Evolutionary conservation across 2,329 filamentous ascomycete genomes (phyloP), one percentile per base, ranked within the genome.

Genomic region (Allantophomopsis lycopodina): DNA sequence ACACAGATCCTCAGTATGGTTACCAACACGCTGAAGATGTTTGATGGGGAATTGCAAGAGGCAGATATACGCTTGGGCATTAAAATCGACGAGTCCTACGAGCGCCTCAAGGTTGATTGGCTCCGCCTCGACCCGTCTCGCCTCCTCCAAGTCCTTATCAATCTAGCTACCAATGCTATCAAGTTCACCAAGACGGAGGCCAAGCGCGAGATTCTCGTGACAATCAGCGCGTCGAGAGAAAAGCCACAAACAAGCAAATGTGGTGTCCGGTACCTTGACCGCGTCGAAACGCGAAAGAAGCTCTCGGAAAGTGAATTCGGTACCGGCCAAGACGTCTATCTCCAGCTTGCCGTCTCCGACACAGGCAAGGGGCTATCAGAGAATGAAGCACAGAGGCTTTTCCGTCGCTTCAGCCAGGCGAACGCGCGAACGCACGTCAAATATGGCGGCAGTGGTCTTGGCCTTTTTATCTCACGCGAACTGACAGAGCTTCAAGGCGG

Each of bases 401-500:
- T 89, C 58, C 74, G 84, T 47, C 73, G 82, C 12, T 89, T 89
- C 55, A 78, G 79, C 6, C 84, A 89, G 58, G 81, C 82, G 0
- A 83, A 75, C 16, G 79, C 81, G 2, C 73, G 75, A 37, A 87
- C 82, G 0, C 82, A 86, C 47, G 76, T 85, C 13, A 76, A 84
- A 48, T 87, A 89, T 47, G 84, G 83, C 16, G 84, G 84, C 0
- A 83, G 78, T 0, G 84, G 84, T 0, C 66, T 91, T 1, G 84
- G 84, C 0, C 64, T 89, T 0, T 89, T 87, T 56, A 88, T 89
- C 46, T 83, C 78, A 31, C 71, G 82, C 17, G 74, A 83, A 40
- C 66, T 91, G n/a, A 84, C 82, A 0, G 83, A 89, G 53, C 63
- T 89, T 10, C 83, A 88, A 54, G 82, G 83, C 15, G 84, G 84